Evolutionary conservation across 495 filamentous ascomycete genomes (phyloP).

Genomic region (Penicillium antarcticum): DNA sequence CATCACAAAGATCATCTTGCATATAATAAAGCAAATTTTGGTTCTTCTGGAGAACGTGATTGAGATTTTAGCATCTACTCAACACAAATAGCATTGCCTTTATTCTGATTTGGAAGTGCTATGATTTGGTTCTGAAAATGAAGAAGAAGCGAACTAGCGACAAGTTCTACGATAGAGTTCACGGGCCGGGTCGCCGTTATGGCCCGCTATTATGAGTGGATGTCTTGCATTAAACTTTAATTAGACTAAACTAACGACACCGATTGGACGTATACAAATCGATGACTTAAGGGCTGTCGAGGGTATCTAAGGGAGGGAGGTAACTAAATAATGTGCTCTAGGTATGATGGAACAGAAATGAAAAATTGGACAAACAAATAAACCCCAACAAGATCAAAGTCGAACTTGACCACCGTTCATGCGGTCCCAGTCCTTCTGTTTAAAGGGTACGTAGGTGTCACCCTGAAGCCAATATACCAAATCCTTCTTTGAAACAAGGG

Average conservation of each 20-base stretch:
- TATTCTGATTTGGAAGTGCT: no score
- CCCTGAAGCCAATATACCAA: constrained; percentile 67
- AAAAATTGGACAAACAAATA: not conserved
- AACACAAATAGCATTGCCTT: no score
- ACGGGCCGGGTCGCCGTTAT: no score
- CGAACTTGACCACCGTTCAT: constrained; percentile 67
- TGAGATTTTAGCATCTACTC: no score
- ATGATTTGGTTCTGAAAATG: no score
- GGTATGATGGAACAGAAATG: not conserved
- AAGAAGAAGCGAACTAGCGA: no score
- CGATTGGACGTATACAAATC: not conserved
- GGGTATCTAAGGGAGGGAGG: not conserved
- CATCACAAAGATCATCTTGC: no score
- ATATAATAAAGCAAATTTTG: no score
- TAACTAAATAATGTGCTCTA: not conserved
- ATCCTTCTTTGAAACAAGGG: constrained; percentile 51
- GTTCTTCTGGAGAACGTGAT: no score
- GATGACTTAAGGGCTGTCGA: not conserved
- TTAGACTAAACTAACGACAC: not conserved
- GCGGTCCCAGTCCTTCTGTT: constrained; percentile 61
- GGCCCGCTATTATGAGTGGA: no score
- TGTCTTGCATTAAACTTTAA: not conserved
- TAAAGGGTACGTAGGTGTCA: constrained; percentile 66
- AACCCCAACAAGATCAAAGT: constrained; percentile 41
- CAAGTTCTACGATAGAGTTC: no score